Conservation (phyloP, 176 grass and related monocot genomes). For the Hordeum vulgare region DNA sequence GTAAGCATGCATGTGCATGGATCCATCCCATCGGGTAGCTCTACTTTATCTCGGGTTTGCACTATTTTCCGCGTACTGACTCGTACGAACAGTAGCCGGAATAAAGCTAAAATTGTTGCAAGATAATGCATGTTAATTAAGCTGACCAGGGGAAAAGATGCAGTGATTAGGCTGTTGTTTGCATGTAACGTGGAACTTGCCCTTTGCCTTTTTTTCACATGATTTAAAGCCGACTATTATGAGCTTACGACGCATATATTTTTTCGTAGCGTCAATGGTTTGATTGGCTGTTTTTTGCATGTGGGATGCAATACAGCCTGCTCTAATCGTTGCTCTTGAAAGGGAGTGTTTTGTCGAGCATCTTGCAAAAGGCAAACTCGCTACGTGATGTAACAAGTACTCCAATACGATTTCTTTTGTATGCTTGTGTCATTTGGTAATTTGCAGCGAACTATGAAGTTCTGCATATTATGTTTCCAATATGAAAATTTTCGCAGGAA, state of each 20-base stretch:
- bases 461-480: too few relatives aligned
- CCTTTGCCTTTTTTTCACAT: not conserved
- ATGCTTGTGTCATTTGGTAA: not conserved
- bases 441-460: not conserved
- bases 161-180: conserved; percentile 1
- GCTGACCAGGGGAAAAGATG: not conserved
- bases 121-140: not conserved
- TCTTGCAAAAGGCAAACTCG: not conserved
- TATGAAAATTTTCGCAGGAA: too few relatives aligned
- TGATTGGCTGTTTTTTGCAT: not conserved
- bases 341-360: not conserved
- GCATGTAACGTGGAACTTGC: conserved; percentile 48
- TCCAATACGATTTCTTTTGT: not conserved
- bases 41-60: conserved; percentile 5
- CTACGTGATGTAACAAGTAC: not conserved
- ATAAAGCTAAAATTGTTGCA: not conserved
- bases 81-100: not conserved
- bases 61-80: conserved; percentile 22
- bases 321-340: not conserved
- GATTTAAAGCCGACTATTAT: conserved; percentile 4
- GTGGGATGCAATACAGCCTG: not conserved
- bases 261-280: not conserved
- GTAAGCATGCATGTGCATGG: conserved; percentile 40
- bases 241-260: not conserved
- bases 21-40: conserved; percentile 7